Base-by-base conservation (phyloP, 2,329 filamentous ascomycete genomes). In the Rutstroemia sp. region DNA sequence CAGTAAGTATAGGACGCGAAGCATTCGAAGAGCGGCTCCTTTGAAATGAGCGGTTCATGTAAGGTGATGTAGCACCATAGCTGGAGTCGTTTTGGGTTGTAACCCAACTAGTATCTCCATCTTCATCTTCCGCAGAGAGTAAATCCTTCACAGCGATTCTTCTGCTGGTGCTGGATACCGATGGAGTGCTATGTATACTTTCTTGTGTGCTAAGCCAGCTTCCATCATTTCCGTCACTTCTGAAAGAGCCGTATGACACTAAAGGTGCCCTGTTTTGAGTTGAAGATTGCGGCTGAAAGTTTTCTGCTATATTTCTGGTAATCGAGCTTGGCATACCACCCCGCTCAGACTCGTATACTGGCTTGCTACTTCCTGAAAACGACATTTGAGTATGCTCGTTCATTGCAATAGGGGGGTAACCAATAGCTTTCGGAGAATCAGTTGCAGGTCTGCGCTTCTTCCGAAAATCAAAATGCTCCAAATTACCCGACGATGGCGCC, bases 401-500 rank as follows among this genome's bases (percentile, higher is more conserved):
- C 25, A 17, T 34, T 9, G 7, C 19, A 36, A 10, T 16, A 9
- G 25, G 23, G 12, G 38, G 23, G 10, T 36, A 47, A 30, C 17
- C 6, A 9, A 30, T n/a, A 14, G 25, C 5, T 10, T 53, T 21
- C 17, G 44, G 16, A 10, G 55, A 14, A 47, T 36, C 5, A 25
- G 27, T 36, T n/a, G 40, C 46, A 25, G 36, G 45, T 39, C 14
- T 46, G 50, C 57, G 48, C 54, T 63, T 67, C 42, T 65, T 66
- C 34, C 58, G 60, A 47, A 63, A 68, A 17, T 64, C 57, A 49
- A 69, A 69, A 40, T 62, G 61, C 42, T 65, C 67, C 8, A 68
- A 8, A 57, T 67, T 60, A 52, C 59, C 51, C 19, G 65, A 68
- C 36, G 67, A 68, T 14, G 66, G 66, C 16, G 62, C 66, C 36